phyloP scores from a whole-genome alignment of 371 early-diverging fungal species.

The Zychaea mexicana region DNA sequence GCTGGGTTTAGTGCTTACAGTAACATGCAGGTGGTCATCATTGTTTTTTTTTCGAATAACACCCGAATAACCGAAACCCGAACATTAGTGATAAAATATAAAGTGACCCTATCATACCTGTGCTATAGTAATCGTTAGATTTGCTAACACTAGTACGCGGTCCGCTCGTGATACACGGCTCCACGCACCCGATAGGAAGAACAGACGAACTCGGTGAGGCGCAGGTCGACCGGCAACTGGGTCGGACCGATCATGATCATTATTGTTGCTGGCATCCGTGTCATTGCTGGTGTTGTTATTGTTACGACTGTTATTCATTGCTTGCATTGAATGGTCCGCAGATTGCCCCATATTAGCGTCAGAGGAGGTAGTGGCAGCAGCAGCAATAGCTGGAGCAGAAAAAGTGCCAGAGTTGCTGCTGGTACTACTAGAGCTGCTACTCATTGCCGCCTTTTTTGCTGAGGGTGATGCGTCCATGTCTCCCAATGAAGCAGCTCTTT shows the following conservation, averaged over 20 bases:
- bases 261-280: neutral
- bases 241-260: neutral
- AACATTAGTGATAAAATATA: neutral
- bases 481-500: too few species aligned
- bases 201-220: neutral
- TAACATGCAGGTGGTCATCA: too few species aligned
- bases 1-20: neutral
- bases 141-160: slow-evolving; percentile 7
- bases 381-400: too few species aligned
- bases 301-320: too few species aligned
- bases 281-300: neutral
- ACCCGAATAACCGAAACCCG: too few species aligned
- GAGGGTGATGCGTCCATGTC: too few species aligned
- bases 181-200: slow-evolving; percentile 19
- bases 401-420: too few species aligned
- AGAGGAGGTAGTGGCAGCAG: too few species aligned
- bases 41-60: too few species aligned
- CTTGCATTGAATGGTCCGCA: neutral
- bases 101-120: slow-evolving; percentile 13
- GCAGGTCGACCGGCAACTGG: slow-evolving; percentile 3
- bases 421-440: too few species aligned
- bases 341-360: too few species aligned
- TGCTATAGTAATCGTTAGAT: slow-evolving; percentile 2
- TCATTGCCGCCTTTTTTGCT: too few species aligned
- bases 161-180: slow-evolving; percentile 21